Evolutionary conservation across 768 basidiomycete species (phyloP), one percentile per base, ranked within the genome.

Genomic region (Tylopilus vinaceipallidus): DNA sequence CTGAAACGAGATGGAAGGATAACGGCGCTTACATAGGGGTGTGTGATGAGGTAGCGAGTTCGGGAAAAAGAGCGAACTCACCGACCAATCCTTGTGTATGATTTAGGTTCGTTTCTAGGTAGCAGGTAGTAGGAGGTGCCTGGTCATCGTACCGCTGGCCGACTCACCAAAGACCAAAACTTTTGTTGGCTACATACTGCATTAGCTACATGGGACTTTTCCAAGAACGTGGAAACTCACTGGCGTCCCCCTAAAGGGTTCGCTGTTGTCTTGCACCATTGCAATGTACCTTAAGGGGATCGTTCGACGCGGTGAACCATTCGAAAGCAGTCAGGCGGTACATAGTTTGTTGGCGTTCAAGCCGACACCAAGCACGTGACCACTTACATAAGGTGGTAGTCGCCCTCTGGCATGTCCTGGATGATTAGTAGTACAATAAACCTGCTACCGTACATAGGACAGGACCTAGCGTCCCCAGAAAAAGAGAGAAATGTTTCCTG

Each of bases 161-260:
- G 52, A 62, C 41, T 63, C 50, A 17, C 61, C 59, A 42, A 58
- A 58, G n/a, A 53, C 17, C 16, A 61, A 34, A 9, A 55, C 55
- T 42, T 34, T 60, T 22, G 58, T 47, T 26, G 49, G 49, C 53
- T 60, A 23, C 16, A 33, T 6, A 13, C 2, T 6, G 13, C n/a
- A 37, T 53, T 23, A 46, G 29, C 17, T 3, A 37, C 14, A 2
- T 8, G 41, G 13, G 35, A 26, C 17, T 7, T 2, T 4, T 17
- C 40, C 6, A 17, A 10, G n/a, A 35, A 26, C 2, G 10, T 9
- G 6, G 12, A 40, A 17, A 39, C 51, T 14, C 20, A 62, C n/a
- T n/a, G n/a, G n/a, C 61, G 43, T 75, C 71, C 1, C 74, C 73
- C 73, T 71, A 47, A 74, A 75, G 13, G 58, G 50, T 26, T 16